Evolutionary conservation across 208 protist species (phyloP), one percentile per base, ranked within the genome.

Genomic region (Entamoeba moshkovskii): DNA sequence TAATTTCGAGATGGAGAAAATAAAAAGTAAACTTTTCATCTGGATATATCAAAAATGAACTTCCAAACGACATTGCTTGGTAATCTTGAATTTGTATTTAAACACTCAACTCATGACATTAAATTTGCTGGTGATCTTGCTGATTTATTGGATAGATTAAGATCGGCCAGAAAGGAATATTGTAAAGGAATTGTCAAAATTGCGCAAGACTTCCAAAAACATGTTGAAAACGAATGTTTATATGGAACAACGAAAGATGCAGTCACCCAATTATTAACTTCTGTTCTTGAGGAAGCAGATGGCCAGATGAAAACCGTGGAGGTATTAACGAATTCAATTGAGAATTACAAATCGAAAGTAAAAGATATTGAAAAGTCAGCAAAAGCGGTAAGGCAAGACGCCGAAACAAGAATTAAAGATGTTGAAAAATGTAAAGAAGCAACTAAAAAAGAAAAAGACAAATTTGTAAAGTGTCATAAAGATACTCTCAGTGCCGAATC

Each of bases 381-480:
- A 33, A 85, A 85, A 85, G 59, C 29, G 13, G 59, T 85, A 33
- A 29, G 59, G 13, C 59, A 85, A 85, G 59, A 85, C 1, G 59
- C 59, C 8, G 59, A 85, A 38, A 85, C 13, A 33, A 29, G 25
- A 85, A 85, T 38, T 13, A 85, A 85, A 85, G 59, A 85, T 85
- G 59, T 85, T 13, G 59, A 85, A 29, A 85, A 85, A 38, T 85
- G 59, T 85, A 85, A 85, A 85, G 59, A 85, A 13, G 59, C 59
- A 13, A 85, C 59, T 13, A 85, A 85, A 85, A 85, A 85, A 38
- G 59, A 85, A 85, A 85, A 29, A 85, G 59, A 85, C 25, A 85
- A 85, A 85, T 85, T 85, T 85, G 59, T 85, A 13, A 85, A 85
- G n/a, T 85, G 59, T 85, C 59, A 85, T 38, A 85, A 85, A 38